Evolutionary conservation across 805 yeast genomes (phyloP), one percentile per base, ranked within the genome.

Genomic region (Spathaspora arborariae): DNA sequence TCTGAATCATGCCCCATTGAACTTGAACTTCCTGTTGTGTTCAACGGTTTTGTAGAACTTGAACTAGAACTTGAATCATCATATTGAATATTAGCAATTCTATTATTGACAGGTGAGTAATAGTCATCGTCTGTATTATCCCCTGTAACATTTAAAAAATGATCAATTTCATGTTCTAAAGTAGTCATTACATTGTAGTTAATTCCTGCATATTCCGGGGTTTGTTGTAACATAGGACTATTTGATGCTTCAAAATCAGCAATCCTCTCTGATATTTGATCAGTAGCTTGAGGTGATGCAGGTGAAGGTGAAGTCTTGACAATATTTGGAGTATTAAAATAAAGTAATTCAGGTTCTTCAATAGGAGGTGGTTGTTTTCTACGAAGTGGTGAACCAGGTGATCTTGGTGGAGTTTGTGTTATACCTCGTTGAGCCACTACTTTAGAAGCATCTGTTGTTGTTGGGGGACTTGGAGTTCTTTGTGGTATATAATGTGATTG

Each of bases 101-200:
- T 13, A 30, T 13, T 7, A 15, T 13, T 13, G 10, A 10, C 4
- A 30, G 18, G 18, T 13, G 6, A 6, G 18, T 13, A 30, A 2
- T 7, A 13, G 18, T 9, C 5, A 15, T 10, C 18, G 3, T 22
- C 35, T 3, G 16, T 4, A 13, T 7, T 13, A 8, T 13, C 35
- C 6, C 27, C 27, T 2, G 4, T 30, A n/a, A 30, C n/a, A 16
- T 13, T 30, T n/a, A 30, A 15, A 40, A 59, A 52, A 33, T 51
- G 53, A 42, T 53, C 62, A 30, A 63, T 59, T 42, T 62, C 65
- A 13, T 45, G 42, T 27, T 61, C 63, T 20, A 63, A 44, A 18
- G 57, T 47, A 6, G 51, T 62, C 21, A 62, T 61, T 27, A 63
- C 52, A 47, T 63, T 65, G 33, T 51, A 46, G 40, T 58, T 41